Conservation (phyloP, 176 grass and related monocot genomes). For the Pharus latifolius region DNA sequence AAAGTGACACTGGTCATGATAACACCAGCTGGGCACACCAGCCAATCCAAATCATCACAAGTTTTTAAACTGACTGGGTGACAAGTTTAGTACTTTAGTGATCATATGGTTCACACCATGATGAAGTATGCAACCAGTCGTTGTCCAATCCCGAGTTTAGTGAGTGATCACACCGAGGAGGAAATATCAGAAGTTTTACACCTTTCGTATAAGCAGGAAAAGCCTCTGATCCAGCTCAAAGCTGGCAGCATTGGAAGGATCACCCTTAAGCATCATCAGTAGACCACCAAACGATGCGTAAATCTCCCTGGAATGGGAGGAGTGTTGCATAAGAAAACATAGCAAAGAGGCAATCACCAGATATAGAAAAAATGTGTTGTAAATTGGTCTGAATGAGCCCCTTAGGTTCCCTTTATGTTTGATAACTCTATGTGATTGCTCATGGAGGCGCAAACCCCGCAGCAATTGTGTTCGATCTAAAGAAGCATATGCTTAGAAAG, state of each 20-base stretch:
- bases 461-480: background rate
- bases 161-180: background rate
- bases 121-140: background rate
- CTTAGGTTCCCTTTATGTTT: background rate
- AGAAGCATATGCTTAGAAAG: background rate
- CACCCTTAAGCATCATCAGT: conserved; percentile 48
- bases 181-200: conserved; percentile 2
- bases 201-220: conserved; percentile 46
- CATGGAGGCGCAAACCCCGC: background rate
- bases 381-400: background rate
- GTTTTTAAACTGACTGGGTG: too few relatives aligned
- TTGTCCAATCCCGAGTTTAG: too few relatives aligned
- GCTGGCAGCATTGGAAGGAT: conserved; percentile 16
- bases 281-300: conserved; percentile 49
- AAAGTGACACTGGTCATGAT: too few relatives aligned
- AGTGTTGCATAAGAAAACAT: background rate
- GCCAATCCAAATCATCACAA: too few relatives aligned
- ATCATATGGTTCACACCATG: background rate
- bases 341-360: background rate
- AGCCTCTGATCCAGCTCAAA: conserved; percentile 54
- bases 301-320: conserved; percentile 22
- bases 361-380: background rate
- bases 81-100: too few relatives aligned
- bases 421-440: background rate
- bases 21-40: too few relatives aligned